Evolutionary conservation across 2,329 filamentous ascomycete species (phyloP).

Genomic region (Calonectria fujianensis): DNA sequence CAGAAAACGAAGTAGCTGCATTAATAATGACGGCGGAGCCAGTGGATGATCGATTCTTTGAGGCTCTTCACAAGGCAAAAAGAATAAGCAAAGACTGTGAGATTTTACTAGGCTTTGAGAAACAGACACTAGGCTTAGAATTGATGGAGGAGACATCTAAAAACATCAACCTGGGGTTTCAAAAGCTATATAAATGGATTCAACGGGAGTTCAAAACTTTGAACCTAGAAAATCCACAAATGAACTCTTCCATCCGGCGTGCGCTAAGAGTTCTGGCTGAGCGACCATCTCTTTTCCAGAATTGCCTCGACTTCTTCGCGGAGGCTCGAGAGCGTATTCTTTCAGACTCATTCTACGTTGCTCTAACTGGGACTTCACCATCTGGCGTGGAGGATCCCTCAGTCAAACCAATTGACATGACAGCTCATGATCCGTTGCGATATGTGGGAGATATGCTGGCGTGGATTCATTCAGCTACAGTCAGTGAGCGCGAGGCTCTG

Average conservation of each 20-base stretch:
- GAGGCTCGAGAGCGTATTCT: conserved; percentile 91
- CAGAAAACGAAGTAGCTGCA: conserved; percentile 84
- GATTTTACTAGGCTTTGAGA: conserved; percentile 90
- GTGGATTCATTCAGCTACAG: conserved; percentile 95
- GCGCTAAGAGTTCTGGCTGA: conserved; percentile 93
- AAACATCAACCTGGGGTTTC: conserved; percentile 90
- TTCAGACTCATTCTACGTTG: conserved; percentile 91
- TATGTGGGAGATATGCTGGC: conserved; percentile 98
- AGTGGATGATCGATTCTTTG: conserved; percentile 90
- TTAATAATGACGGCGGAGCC: conserved; percentile 87
- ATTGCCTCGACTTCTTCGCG: conserved; percentile 93
- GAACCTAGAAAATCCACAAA: conserved; percentile 95
- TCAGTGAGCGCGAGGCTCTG: conserved; percentile 93
- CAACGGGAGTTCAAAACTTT: conserved; percentile 94
- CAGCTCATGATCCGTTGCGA: conserved; percentile 91
- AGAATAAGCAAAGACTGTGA: conserved; percentile 93
- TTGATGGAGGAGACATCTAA: conserved; percentile 94
- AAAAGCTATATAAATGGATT: conserved; percentile 97
- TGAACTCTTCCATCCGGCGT: conserved; percentile 87
- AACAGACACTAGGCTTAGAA: conserved; percentile 90
- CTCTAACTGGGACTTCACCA: conserved; percentile 83
- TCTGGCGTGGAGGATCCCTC: conserved; percentile 75
- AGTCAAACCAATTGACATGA: conserved; percentile 93
- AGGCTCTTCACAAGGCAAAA: conserved; percentile 85
- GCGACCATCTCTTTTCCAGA: conserved; percentile 92